A percentile compares a stretch with the other conserved stretches of the same genome.
phyloP scores from a whole-genome alignment of 768 basidiomycete genomes.

The Omphalotus guepiniiformis region DNA sequence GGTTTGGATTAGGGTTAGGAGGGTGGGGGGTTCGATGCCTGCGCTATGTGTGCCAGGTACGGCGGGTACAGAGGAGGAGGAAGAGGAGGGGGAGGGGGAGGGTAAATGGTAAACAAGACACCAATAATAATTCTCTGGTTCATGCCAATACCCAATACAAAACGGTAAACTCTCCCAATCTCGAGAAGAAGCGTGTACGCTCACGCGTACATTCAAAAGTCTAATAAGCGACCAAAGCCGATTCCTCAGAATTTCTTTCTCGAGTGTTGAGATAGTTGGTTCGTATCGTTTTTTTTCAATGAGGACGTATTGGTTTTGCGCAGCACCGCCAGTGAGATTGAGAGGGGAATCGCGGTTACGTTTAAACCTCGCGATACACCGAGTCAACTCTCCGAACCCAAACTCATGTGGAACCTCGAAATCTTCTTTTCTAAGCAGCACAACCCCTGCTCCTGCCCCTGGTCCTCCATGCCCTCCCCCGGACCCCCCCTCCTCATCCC shows the following conservation, averaged over 20 bases:
- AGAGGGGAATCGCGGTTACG: not conserved
- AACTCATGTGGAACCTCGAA: too few relatives aligned
- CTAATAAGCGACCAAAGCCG: constrained; percentile 6
- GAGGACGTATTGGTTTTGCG: constrained; percentile 5
- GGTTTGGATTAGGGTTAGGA: not conserved
- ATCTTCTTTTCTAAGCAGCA: too few relatives aligned
- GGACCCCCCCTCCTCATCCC: too few relatives aligned
- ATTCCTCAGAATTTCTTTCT: not conserved
- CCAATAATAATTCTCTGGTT: constrained; percentile 5
- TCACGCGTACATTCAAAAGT: constrained; percentile 6
- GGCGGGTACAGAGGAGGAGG: not conserved
- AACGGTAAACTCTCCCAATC: not conserved
- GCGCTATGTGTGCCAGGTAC: not conserved
- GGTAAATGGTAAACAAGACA: constrained; percentile 8
- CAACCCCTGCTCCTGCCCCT: too few relatives aligned
- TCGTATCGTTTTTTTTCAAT: constrained; percentile 9
- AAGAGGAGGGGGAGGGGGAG: not conserved
- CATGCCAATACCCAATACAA: constrained; percentile 12
- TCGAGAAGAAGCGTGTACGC: not conserved
- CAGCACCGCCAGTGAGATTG: not conserved
- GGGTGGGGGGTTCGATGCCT: not conserved
- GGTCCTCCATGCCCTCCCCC: too few relatives aligned
- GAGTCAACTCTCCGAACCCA: too few relatives aligned
- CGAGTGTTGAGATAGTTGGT: not conserved
- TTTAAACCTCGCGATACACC: not conserved